These are phyloP conservation scores for Acanthamoeba triangularis DNA, from an alignment of 208 protist genomes.

Conservation along the genomic window DNA sequence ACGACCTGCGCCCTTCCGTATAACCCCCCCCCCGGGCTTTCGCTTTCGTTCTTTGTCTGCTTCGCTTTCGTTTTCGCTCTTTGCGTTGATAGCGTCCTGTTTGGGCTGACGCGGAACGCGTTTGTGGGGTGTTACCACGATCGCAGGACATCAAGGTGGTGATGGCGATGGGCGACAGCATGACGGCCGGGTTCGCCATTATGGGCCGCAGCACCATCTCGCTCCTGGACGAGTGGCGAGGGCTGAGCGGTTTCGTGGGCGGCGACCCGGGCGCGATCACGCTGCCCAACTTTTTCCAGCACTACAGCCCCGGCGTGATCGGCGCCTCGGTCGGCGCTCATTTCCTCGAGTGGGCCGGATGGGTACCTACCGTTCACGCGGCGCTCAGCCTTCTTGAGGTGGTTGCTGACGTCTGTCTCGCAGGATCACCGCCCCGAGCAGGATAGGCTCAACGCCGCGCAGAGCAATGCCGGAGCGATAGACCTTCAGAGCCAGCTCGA, in stretches of 20 bases:
- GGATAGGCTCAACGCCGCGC: slow-evolving; percentile 24
- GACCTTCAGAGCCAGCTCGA: slow-evolving; percentile 32
- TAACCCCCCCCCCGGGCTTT: neutral
- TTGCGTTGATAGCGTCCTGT: neutral
- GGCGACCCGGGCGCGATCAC: slow-evolving; percentile 21
- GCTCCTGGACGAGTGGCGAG: neutral
- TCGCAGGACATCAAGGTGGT: slow-evolving; percentile 64
- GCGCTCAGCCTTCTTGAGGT: neutral
- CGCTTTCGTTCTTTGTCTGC: neutral
- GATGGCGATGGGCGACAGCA: slow-evolving; percentile 71
- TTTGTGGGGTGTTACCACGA: neutral
- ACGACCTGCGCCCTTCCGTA: slow-evolving; percentile 40
- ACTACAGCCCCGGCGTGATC: slow-evolving; percentile 24
- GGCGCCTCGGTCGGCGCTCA: slow-evolving; percentile 28
- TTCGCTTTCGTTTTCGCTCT: too few relatives aligned
- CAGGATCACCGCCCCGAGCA: neutral
- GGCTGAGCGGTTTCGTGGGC: slow-evolving; percentile 12
- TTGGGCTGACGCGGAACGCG: neutral
- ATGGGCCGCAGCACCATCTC: neutral
- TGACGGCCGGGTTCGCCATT: slow-evolving; percentile 36
- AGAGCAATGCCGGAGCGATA: slow-evolving; percentile 45
- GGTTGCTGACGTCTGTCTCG: neutral
- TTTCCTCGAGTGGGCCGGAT: slow-evolving; percentile 34
- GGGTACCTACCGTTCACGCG: neutral
- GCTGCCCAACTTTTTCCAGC: slow-evolving; percentile 31